Evolutionary conservation across 176 grass and related monocot genomes (phyloP), one percentile per base, ranked within the genome.

Genomic region (Musa schizocarpa): DNA sequence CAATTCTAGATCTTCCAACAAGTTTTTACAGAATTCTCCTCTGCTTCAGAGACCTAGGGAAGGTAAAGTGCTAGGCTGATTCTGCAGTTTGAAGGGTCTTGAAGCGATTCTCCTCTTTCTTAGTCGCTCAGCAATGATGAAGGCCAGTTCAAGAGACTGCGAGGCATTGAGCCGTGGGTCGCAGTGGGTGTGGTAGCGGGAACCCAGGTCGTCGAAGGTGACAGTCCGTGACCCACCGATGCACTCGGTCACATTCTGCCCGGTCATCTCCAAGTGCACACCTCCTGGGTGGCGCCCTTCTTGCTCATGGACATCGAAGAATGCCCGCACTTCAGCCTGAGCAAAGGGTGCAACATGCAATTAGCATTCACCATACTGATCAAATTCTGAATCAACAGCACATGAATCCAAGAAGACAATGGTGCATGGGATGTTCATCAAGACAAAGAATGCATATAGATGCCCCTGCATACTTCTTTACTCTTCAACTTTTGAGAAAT

Each of bases 251-350:
- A 74, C 71, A 27, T 74, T 55, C 20, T 74, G 21, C 20, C 71
- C 71, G 11, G 71, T 74, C 71, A 74, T 56, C 71, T 74, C 71
- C 52, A 57, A n/a, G 53, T 74, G 71, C 52, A 74, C 53, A 13
- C 71, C 52, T 26, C 71, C 71, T 7, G 71, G 71, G 21, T 74
- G 53, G 51, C 71, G 57, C 2, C 71, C 71, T 74, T 74, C 71
- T 57, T 56, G 71, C 53, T 56, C 71, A 29, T 74, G 71, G 71
- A 74, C 71, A 74, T 74, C 71, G 14, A 74, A 74, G 49, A 74
- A 74, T 24, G 71, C 52, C 21, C 53, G 52, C 16, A 74, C 71
- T 17, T 74, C 71, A 56, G 52, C 53, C 71, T 74, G 10, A 19
- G 11, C 17, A 73, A 27, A 27, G 9, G 34, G 51, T 27, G 1